These are phyloP conservation scores for Anisogramma anomala DNA, from an alignment of 2,329 filamentous ascomycete species.

Conservation along the genomic window DNA sequence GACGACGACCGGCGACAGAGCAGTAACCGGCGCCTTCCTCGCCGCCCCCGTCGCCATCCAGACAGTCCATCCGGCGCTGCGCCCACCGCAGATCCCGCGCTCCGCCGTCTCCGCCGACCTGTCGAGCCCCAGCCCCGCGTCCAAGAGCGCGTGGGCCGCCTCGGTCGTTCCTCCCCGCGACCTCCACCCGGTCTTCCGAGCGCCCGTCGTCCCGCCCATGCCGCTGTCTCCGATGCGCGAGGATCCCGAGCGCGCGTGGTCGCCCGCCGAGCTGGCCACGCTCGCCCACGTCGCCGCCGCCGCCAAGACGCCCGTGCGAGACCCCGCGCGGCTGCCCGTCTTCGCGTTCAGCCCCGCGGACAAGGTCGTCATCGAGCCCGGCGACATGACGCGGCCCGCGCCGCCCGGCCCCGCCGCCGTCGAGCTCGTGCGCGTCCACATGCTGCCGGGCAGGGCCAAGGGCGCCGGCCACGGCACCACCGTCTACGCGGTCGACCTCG, in stretches of 20 bases:
- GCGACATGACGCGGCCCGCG: not conserved
- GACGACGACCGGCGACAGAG: too few species aligned
- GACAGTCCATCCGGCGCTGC: not conserved
- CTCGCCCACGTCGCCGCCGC: not conserved
- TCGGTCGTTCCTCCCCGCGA: not conserved
- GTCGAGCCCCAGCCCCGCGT: not conserved
- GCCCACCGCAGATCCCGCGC: not conserved
- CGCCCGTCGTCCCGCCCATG: not conserved
- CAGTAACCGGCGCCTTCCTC: too few species aligned
- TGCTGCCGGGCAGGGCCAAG: conserved; percentile 21
- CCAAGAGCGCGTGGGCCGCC: not conserved
- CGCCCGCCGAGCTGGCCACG: not conserved
- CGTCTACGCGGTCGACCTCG: conserved; percentile 27
- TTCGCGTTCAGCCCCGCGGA: conserved; percentile 9
- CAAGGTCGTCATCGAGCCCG: conserved; percentile 8
- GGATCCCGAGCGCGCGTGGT: not conserved
- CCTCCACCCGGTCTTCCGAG: not conserved
- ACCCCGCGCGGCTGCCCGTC: not conserved
- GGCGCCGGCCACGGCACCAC: conserved; percentile 18
- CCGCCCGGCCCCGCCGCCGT: not conserved
- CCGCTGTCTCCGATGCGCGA: not conserved
- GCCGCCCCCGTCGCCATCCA: too few species aligned
- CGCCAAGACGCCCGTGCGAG: not conserved
- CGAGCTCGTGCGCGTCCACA: conserved; percentile 12
- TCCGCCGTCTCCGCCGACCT: not conserved